A percentile compares a stretch with the other conserved stretches of the same genome.
phyloP scores from a whole-genome alignment of 192 early-diverging fungal genomes.

The Irineochytrium annulatum region DNA sequence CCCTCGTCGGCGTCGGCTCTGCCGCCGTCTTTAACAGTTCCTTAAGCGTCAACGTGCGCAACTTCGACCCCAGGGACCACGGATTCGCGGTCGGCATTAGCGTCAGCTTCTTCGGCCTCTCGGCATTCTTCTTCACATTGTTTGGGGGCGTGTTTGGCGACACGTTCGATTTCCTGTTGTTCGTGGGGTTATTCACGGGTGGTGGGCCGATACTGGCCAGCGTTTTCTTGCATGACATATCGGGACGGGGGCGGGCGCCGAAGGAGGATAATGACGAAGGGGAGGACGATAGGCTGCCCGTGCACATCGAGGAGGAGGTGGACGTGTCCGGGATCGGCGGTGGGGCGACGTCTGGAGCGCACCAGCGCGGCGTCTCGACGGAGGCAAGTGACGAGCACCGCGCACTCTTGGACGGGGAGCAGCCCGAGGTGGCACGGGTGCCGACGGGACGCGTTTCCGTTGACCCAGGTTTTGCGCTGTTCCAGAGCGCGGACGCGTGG shows the following conservation, averaged over 20 bases:
- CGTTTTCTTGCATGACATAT: slow-evolving; percentile 7
- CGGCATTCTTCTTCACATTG: slow-evolving; percentile 39
- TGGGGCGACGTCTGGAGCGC: no score
- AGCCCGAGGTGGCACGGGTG: not conserved
- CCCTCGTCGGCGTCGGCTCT: slow-evolving; percentile 33
- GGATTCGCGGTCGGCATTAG: slow-evolving; percentile 37
- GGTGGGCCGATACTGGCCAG: slow-evolving; percentile 1
- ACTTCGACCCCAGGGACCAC: slow-evolving; percentile 19
- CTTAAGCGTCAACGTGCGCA: slow-evolving; percentile 29
- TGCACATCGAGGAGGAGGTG: no score
- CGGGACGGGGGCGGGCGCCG: not conserved
- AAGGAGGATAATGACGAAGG: not conserved
- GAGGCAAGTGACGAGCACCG: no score
- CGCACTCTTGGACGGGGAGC: not conserved
- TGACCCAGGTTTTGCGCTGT: slow-evolving; percentile 1
- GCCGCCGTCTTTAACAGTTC: slow-evolving; percentile 21
- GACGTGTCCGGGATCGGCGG: no score
- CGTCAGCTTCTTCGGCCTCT: slow-evolving; percentile 39
- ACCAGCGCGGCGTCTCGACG: no score
- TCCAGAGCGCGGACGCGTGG: slow-evolving; percentile 28
- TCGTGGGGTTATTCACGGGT: slow-evolving; percentile 25
- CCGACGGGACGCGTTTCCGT: not conserved
- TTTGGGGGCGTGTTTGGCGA: slow-evolving; percentile 21
- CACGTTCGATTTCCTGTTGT: slow-evolving; percentile 27
- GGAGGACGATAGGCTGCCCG: not conserved